Percentiles rank a stretch among this genome's conserved stretches.
phyloP scores from a whole-genome alignment of 495 filamentous ascomycete genomes.

The Penicillium salamii region DNA sequence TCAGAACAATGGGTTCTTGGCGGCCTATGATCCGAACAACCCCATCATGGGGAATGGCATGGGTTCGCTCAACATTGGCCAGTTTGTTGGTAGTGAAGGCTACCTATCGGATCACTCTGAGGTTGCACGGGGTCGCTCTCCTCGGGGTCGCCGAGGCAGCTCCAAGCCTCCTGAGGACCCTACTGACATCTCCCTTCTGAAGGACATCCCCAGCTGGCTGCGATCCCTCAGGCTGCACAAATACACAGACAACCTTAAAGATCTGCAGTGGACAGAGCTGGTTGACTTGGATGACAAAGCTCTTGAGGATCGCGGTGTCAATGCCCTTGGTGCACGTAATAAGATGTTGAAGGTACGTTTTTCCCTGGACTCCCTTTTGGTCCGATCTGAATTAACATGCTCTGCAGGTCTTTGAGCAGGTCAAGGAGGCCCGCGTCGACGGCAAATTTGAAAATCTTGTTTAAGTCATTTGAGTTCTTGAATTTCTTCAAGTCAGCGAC shows the following conservation, averaged over 20 bases:
- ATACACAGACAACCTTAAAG: conserved; percentile 97
- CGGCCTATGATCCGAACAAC: conserved; percentile 76
- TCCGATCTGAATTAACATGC: conserved; percentile 11
- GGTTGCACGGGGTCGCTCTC: conserved; percentile 83
- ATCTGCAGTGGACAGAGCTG: conserved; percentile 93
- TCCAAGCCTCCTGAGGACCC: conserved; percentile 98
- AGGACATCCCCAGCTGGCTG: conserved; percentile 95
- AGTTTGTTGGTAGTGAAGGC: conserved; percentile 77
- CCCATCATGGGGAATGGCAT: conserved; percentile 74
- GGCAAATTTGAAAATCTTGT: conserved; percentile 56
- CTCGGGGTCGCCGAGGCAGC: conserved; percentile 87
- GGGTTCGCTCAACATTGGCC: conserved; percentile 66
- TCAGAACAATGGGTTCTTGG: conserved; percentile 93
- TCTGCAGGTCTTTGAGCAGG: conserved; percentile 85
- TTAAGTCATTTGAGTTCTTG: conserved; percentile 17
- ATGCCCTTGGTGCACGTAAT: conserved; percentile 88
- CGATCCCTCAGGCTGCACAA: conserved; percentile 94
- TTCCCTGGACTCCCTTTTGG: not conserved
- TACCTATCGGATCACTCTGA: conserved; percentile 95
- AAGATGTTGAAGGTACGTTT: conserved; percentile 92
- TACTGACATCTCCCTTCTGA: conserved; percentile 83
- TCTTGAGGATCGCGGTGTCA: conserved; percentile 89
- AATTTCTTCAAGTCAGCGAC: conserved; percentile 15
- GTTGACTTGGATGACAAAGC: conserved; percentile 91
- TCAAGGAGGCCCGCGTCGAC: conserved; percentile 72